Evolutionary conservation across 73 alveolate genomes (phyloP), one percentile per base, ranked within the genome.

Genomic region (Urostyla sp.): DNA sequence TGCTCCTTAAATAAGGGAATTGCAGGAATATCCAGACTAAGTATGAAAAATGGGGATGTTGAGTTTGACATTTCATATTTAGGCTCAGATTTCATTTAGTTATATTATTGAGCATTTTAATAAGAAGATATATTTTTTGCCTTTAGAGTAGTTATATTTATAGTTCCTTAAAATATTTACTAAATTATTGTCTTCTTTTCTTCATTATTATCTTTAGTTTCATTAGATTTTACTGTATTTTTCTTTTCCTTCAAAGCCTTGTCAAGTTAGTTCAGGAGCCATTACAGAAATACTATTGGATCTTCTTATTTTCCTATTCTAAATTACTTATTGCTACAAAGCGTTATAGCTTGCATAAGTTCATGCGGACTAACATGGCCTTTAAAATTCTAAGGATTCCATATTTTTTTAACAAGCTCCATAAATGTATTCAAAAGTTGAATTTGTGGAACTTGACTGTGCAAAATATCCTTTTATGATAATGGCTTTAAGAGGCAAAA

Each of bases 381-480:
- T 69, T 98, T 98, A 91, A 94, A 98, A 85, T 95, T 98, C 58
- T 95, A 90, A 38, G 96, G 95, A 84, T 95, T 98, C 99, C 98
- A 98, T 51, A 96, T 94, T 91, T 98, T 98, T 83, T 97, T 94
- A 34, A 90, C 67, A 61, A 98, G 87, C 80, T 95, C 97, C 26
- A 98, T 85, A 77, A 96, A 91, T 52, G 95, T 90, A 48, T 85
- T 73, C 4, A 90, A 46, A n/a, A 91, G 69, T 10, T 63, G 82
- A 57, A 86, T 80, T 57, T 80, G 89, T 72, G 53, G 26, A 37
- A 53, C 86, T 15, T 23, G 49, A 43, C 27, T 31, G 6, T 31
- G n/a, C 34, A 50, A 18, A 36, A 13, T 57, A 18, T 72, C 43
- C 28, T 66, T 57, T 23, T 69, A 7, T 37, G 58, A 32, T 0